Percentiles rank a stretch among this genome's conserved stretches.
These are phyloP conservation scores for Lithohypha guttulata DNA, from an alignment of 2,329 filamentous ascomycete genomes.

Conservation along the genomic window DNA sequence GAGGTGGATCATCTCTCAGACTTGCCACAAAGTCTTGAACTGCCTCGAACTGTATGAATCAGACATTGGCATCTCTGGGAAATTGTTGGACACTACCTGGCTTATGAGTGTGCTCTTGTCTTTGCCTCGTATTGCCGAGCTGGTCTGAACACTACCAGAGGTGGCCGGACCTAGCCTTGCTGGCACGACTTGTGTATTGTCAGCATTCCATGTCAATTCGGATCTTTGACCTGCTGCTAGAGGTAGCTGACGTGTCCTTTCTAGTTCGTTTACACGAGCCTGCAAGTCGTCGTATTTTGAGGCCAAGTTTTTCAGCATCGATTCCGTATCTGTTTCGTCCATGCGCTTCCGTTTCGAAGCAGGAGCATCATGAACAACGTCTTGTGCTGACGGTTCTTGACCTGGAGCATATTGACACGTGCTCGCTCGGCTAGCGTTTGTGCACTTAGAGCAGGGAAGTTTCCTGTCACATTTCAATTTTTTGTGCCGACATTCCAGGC, in stretches of 20 bases:
- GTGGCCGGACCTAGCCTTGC: too few species aligned
- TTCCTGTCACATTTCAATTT: constrained; percentile 47
- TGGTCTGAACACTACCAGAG: too few species aligned
- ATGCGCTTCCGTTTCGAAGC: too few species aligned
- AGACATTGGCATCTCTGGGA: neutral
- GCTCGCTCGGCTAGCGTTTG: constrained; percentile 23
- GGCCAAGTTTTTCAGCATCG: neutral
- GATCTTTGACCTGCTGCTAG: neutral
- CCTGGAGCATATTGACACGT: constrained; percentile 17
- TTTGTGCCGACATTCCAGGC: constrained; percentile 35
- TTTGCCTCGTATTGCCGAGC: too few species aligned
- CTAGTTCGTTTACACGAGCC: constrained; percentile 14
- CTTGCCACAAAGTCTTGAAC: neutral
- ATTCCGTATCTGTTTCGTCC: constrained; percentile 9
- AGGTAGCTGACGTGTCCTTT: constrained; percentile 12
- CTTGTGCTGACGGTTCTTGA: constrained; percentile 14
- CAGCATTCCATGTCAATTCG: neutral
- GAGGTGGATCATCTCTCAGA: neutral
- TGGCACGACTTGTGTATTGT: neutral
- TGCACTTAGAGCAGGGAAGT: constrained; percentile 42
- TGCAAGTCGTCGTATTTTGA: constrained; percentile 16
- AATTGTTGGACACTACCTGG: neutral
- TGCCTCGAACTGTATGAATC: constrained; percentile 1
- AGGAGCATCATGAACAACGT: too few species aligned
- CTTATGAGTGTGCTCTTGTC: neutral